Evolutionary conservation across 495 filamentous ascomycete genomes (phyloP).

Genomic region (Cryomyces antarcticus): DNA sequence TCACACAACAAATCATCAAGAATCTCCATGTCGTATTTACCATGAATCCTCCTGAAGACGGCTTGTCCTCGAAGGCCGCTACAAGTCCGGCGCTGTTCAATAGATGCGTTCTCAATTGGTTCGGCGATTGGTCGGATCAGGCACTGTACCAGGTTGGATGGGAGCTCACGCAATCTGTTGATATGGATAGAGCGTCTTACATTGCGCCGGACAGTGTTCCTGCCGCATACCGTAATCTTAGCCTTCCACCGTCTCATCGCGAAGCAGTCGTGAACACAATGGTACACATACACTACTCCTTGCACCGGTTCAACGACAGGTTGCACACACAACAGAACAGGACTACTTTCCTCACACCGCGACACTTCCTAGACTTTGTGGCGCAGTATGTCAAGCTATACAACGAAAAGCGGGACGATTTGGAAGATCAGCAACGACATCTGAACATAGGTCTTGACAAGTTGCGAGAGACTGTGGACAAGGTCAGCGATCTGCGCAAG

Average conservation of each 20-base stretch:
- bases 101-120: constrained; percentile 98
- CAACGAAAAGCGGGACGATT: constrained; percentile 93
- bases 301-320: constrained; percentile 74
- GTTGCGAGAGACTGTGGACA: constrained; percentile 91
- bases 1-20: constrained; percentile 96
- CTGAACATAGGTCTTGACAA: constrained; percentile 96
- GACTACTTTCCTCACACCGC: constrained; percentile 79
- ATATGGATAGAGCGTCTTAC: constrained; percentile 74
- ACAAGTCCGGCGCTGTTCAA: constrained; percentile 97
- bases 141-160: constrained; percentile 94
- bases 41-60: constrained; percentile 98
- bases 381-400: constrained; percentile 94
- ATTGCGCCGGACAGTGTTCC: constrained; percentile 78
- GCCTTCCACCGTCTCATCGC: constrained; percentile 68
- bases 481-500: constrained; percentile 74
- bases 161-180: constrained; percentile 86
- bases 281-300: constrained; percentile 93
- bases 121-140: constrained; percentile 98
- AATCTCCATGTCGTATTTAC: constrained; percentile 98
- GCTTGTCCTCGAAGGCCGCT: constrained; percentile 82
- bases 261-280: constrained; percentile 89
- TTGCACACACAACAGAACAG: constrained; percentile 79
- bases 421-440: constrained; percentile 96
- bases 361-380: constrained; percentile 96
- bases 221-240: constrained; percentile 70